Base-by-base conservation (phyloP, 176 grass and related monocot genomes). In the maize (Zea mays) region DNA sequence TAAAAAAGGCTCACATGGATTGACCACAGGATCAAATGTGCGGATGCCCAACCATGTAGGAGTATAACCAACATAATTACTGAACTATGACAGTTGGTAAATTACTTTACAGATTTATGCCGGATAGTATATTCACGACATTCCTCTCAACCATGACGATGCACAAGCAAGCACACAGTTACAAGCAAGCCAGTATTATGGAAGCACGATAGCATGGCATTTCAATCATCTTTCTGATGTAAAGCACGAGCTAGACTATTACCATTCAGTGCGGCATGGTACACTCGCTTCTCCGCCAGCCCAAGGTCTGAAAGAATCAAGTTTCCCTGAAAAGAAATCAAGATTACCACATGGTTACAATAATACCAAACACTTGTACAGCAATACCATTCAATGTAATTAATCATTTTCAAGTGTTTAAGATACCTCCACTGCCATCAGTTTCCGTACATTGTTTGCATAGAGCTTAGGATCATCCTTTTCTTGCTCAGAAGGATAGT, bases 141-240 rank as follows among this genome's bases (percentile, higher is more conserved):
- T 46, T 80, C 75, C 73, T 75, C 75, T 72, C 63, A 78, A 67
- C 56, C 57, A 85, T 72, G 54, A 74, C 62, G 77, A 79, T 67
- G 44, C 71, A n/a, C n/a, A n/a, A n/a, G n/a, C n/a, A n/a, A n/a
- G 57, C 68, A 74, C 58, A 66, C 17, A 48, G 52, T 89, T 89
- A 85, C 83, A 89, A 86, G 51, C 79, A 87, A 85, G 67, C 27
- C 76, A 77, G 81, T 79, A 79, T 40, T 59, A 70, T 69, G 40
- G 73, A 80, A 67, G 47, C 58, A 12, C 6, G 14, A 15, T 13
- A 21, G 81, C 40, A 71, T 80, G 69, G 54, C 66, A 82, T 89
- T 83, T 94, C 75, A 98, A 88, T 94, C 92, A 88, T 92, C 85
- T 94, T 98, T 98, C 89, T 86, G 85, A 88, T 89, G 96, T 92